Base-by-base conservation (phyloP, 176 grass and related monocot species). In the Bromus sterilis region DNA sequence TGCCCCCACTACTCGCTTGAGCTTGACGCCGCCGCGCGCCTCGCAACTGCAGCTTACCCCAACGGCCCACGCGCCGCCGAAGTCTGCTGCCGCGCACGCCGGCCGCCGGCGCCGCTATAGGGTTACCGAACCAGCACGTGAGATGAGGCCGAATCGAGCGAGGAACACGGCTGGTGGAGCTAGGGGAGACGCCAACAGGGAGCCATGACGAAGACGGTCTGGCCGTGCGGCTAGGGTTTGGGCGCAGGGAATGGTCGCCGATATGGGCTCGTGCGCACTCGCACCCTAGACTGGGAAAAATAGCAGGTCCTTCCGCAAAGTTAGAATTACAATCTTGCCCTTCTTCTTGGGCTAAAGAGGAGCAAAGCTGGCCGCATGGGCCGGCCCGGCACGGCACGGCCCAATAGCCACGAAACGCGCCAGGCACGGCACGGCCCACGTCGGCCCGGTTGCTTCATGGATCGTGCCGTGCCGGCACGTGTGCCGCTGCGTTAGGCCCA, bases 161-260 rank as follows among this genome's bases (percentile, higher is more conserved):
- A 41, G 9, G 8, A 30, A 72, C 41, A 48, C 68, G 40, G 68
- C 68, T 14, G 69, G 41, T 6, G 69, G 37, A 29, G 18, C 48
- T 55, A 55, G 40, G 24, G 65, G n/a, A 18, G 71, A 75, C 24
- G 31, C 24, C 39, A 32, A 56, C 62, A 10, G 49, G 6, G 11
- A 46, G 25, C 65, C 24, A 36, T 60, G n/a, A 44, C 34, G 59
- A 30, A 8, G 25, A 31, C 69, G 69, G 48, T 48, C 69, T 43
- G 26, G 26, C 41, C 41, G 69, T 11, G 69, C 69, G 41, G 69
- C 78, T 79, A 61, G 59, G 66, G 74, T 43, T 66, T 76, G 62
- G 37, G 28, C 63, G 37, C 66, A 42, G 34, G 34, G 18, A 68
- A 35, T 68, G 66, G 66, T 37, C 64, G 64, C 40, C 69, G 69